Evolutionary conservation across 1,284 basidiomycete genomes (phyloP), one percentile per base, ranked within the genome.

Genomic region (Pascua sp.): DNA sequence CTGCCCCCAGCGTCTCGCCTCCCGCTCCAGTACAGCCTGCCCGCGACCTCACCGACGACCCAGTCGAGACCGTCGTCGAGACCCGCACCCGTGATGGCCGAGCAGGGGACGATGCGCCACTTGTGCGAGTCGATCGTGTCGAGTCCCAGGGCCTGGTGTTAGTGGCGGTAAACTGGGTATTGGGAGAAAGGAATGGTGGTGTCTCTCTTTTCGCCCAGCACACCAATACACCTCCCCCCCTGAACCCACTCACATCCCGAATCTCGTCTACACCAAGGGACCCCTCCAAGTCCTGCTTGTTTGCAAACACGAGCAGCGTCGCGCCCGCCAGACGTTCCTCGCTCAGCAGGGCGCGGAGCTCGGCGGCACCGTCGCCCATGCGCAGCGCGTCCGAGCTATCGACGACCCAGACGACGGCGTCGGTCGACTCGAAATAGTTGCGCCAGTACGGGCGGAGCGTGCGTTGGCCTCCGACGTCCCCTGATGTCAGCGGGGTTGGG

Each of bases 381-480:
- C 96, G 84, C 76, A 91, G 83, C 39, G 88, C 82, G 78, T 98
- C 96, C 44, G 88, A 85, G 0, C 91, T 94, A 79, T 98, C 96
- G 40, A 98, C 94, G 15, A 99, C 96, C 96, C 96, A 99, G 39
- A 98, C 91, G 48, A 99, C 82, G 4, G 90, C 95, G 78, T 98
- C 96, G 7, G 96, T 98, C 76, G 93, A 89, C 77, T 99, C 96
- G 69, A 98, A 99, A 79, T 98, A 98, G 77, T 98, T 99, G 39
- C 92, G 82, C 96, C 96, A 98, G 76, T 98, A 99, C 2, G 96
- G 94, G 18, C 96, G 83, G 45, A 98, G 84, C 0, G 92, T 95
- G 53, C 88, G 85, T 76, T 98, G 96, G 11, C 96, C 96, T 36
- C 96, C 96, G 39, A 99, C 92, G 73, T 99, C 96, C 96, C 95